Evolutionary conservation across 148 eudicot species (phyloP), one percentile per base, ranked within the genome.

Genomic region (Vaccinium myrtillus): DNA sequence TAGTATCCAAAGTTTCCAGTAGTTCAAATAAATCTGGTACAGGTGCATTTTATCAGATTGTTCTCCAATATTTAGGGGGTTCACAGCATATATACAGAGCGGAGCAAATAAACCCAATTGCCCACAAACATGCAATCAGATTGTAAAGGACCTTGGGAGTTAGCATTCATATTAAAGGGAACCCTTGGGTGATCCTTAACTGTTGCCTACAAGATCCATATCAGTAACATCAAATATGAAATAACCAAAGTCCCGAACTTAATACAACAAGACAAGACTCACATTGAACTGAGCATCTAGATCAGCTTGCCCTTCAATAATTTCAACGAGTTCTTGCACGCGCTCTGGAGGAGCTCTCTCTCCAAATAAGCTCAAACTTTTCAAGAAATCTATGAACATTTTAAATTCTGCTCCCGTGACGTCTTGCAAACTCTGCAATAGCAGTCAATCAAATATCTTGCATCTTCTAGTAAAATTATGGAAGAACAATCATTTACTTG

Each of bases 281-380:
- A 94, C 99, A 86, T 93, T 84, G 83, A 97, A 97, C 84, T 90
- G 94, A 23, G 97, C 95, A 88, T 97, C 92, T 56, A 97, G 88
- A 92, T 97, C 99, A 81, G 99, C 99, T 94, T 97, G 99, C 80
- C 95, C 89, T 87, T 94, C 98, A 84, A 94, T 93, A 70, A 94
- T 95, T 87, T 90, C 95, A 79, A 91, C 90, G 55, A 97, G 93
- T 83, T 97, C 99, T 87, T 94, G 98, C 53, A 97, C 86, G 53
- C 98, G 95, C 86, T 95, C 96, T 58, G 91, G 89, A 77, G 98
- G 95, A 80, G 98, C 96, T 88, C 90, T 93, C 82, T 93, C 96
- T 69, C 99, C 98, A 90, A 97, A 97, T 80, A 93, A 85, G 88
- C 76, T 92, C 89, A 97, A 89, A 91, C 94, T 94, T 82, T 89